Conservation (phyloP, 805 yeast species). For the Ogataea trehalophila region DNA sequence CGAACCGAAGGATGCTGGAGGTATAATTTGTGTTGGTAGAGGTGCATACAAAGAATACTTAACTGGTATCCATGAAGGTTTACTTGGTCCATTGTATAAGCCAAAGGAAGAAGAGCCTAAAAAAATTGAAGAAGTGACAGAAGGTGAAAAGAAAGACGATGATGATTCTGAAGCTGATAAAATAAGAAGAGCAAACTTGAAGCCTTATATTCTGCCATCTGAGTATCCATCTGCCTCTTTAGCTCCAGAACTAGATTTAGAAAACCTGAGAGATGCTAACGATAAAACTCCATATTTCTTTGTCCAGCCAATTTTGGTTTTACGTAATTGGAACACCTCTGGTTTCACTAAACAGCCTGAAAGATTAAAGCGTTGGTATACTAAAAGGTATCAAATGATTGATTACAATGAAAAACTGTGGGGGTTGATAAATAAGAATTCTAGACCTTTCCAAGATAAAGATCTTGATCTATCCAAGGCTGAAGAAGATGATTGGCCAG, state of each 20-base stretch:
- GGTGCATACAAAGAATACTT: constrained; percentile 94
- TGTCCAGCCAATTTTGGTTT: constrained; percentile 73
- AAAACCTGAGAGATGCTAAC: constrained; percentile 26
- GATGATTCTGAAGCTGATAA: constrained; percentile 22
- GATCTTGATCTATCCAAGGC: constrained; percentile 41
- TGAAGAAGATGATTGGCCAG: constrained; percentile 88
- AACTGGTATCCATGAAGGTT: constrained; percentile 89
- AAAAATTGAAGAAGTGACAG: constrained; percentile 19
- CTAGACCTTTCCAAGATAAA: constrained; percentile 47
- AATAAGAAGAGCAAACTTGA: constrained; percentile 38
- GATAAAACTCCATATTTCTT: constrained; percentile 52
- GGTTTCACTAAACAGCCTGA: constrained; percentile 78
- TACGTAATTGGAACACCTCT: constrained; percentile 69
- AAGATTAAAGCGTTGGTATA: constrained; percentile 74
- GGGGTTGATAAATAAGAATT: constrained; percentile 34
- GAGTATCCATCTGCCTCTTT: constrained; percentile 51
- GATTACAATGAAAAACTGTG: constrained; percentile 26
- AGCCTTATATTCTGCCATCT: constrained; percentile 57
- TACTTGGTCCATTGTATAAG: constrained; percentile 79
- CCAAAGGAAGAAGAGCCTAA: neutral
- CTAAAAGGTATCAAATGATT: constrained; percentile 48
- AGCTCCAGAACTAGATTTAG: constrained; percentile 56
- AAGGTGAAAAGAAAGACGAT: constrained; percentile 29
- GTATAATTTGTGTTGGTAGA: constrained; percentile 87
- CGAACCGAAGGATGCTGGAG: constrained; percentile 59